These are phyloP conservation scores for Chaetomiaceae sp. DNA, from an alignment of 2,329 filamentous ascomycete genomes.

Conservation along the genomic window DNA sequence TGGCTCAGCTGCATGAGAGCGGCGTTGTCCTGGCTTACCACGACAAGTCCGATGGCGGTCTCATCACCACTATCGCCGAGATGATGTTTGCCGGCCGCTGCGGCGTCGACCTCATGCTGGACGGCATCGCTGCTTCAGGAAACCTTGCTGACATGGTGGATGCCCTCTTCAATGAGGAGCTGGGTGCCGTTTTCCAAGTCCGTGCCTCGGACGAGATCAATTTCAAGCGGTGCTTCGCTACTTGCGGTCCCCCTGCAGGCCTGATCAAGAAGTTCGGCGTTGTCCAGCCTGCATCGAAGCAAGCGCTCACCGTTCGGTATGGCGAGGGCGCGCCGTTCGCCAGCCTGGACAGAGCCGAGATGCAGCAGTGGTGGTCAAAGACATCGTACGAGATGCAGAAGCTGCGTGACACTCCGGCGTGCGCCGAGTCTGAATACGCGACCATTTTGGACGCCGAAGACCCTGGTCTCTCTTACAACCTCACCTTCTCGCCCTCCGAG, in stretches of 20 bases:
- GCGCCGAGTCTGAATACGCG: constrained; percentile 77
- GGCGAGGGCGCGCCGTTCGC: constrained; percentile 61
- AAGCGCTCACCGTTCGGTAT: constrained; percentile 72
- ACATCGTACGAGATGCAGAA: constrained; percentile 91
- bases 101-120: constrained; percentile 79
- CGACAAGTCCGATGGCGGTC: constrained; percentile 86
- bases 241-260: constrained; percentile 75
- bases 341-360: constrained; percentile 61
- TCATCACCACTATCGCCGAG: constrained; percentile 85
- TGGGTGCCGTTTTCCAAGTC: constrained; percentile 94
- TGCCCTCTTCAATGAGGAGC: constrained; percentile 89
- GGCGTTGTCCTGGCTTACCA: constrained; percentile 82
- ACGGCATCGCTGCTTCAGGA: constrained; percentile 61
- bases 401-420: constrained; percentile 79
- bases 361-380: constrained; percentile 83
- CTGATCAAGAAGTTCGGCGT: constrained; percentile 80
- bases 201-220: constrained; percentile 76
- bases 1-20: constrained; percentile 58
- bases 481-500: constrained; percentile 75
- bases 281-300: constrained; percentile 63
- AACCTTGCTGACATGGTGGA: constrained; percentile 63
- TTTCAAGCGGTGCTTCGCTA: constrained; percentile 87
- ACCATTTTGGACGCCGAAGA: constrained; percentile 70
- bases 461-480: constrained; percentile 77
- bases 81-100: constrained; percentile 98